These are phyloP conservation scores for Claviceps cyperi DNA, from an alignment of 2,329 filamentous ascomycete genomes.

Conservation along the genomic window DNA sequence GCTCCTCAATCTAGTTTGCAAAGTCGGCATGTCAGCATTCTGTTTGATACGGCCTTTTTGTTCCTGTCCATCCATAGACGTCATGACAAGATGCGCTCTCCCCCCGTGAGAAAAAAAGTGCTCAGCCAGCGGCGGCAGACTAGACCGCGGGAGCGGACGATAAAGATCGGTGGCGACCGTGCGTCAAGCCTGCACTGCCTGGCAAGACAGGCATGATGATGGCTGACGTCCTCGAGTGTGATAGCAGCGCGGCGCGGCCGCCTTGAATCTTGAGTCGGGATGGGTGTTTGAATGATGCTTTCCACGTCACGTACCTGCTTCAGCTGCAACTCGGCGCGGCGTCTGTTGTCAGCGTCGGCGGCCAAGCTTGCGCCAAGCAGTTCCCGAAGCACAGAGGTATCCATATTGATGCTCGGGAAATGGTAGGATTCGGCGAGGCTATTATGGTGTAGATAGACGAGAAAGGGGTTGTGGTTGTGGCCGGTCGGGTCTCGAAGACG, in stretches of 20 bases:
- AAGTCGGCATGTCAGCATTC: slow-evolving; percentile 2
- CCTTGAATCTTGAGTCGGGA: not conserved
- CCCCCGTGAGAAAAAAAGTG: not conserved
- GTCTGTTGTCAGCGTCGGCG: slow-evolving; percentile 58
- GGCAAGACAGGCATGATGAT: not conserved
- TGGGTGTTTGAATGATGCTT: not conserved
- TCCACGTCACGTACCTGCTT: slow-evolving; percentile 49
- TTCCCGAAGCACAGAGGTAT: slow-evolving; percentile 58
- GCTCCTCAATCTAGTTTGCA: slow-evolving; percentile 61
- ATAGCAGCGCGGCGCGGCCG: not conserved
- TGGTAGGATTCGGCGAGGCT: slow-evolving; percentile 1
- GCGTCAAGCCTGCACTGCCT: not conserved
- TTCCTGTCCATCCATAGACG: not conserved
- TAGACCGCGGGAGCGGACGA: not conserved
- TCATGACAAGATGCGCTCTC: not conserved
- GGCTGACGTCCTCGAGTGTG: not conserved
- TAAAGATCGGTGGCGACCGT: not conserved
- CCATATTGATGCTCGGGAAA: slow-evolving; percentile 36
- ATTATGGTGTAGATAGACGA: not conserved
- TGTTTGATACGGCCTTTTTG: not conserved
- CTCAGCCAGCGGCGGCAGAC: not conserved
- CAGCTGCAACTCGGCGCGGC: slow-evolving; percentile 65
- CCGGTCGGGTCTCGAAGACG: slow-evolving; percentile 1
- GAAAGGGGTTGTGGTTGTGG: slow-evolving; percentile 1
- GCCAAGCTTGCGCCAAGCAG: slow-evolving; percentile 66